A percentile compares a stretch with the other conserved stretches of the same genome.
Evolutionary conservation across 805 yeast genomes (phyloP).

Genomic region (Metschnikowia shivogae): DNA sequence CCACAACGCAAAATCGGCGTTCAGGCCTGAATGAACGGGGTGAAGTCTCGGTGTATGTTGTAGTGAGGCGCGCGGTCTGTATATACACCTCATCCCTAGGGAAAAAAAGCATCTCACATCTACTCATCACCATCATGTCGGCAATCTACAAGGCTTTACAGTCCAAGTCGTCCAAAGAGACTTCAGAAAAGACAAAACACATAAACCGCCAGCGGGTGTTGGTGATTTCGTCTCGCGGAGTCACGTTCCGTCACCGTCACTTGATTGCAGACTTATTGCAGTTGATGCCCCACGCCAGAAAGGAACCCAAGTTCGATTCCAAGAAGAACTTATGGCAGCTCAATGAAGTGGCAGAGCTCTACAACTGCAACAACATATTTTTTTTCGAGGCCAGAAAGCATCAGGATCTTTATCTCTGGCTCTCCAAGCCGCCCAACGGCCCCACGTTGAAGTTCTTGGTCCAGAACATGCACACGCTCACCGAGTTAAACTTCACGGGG

Average conservation of each 20-base stretch:
- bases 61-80: slow-evolving; percentile 1
- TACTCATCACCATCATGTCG: slow-evolving; percentile 27
- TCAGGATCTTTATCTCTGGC: slow-evolving; percentile 90
- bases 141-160: slow-evolving; percentile 46
- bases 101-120: background rate
- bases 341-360: slow-evolving; percentile 93
- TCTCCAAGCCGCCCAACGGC: slow-evolving; percentile 96
- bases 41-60: too few relatives aligned
- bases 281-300: slow-evolving; percentile 89
- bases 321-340: slow-evolving; percentile 84
- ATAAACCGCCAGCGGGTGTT: slow-evolving; percentile 85
- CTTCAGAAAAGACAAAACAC: slow-evolving; percentile 48
- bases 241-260: slow-evolving; percentile 93
- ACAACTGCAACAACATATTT: slow-evolving; percentile 92
- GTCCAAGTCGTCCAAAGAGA: slow-evolving; percentile 43
- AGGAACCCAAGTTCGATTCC: slow-evolving; percentile 93
- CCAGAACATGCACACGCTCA: slow-evolving; percentile 93
- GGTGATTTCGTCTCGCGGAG: slow-evolving; percentile 90
- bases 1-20: too few relatives aligned
- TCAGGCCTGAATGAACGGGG: too few relatives aligned
- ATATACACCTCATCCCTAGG: slow-evolving; percentile 5
- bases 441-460: slow-evolving; percentile 92
- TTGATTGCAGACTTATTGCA: slow-evolving; percentile 74
- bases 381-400: slow-evolving; percentile 96
- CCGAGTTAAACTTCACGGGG: slow-evolving; percentile 94